Percentiles rank a stretch among this genome's conserved stretches.
Evolutionary conservation across 345 rosid genomes (phyloP).

Genomic region (Trapa incisa): DNA sequence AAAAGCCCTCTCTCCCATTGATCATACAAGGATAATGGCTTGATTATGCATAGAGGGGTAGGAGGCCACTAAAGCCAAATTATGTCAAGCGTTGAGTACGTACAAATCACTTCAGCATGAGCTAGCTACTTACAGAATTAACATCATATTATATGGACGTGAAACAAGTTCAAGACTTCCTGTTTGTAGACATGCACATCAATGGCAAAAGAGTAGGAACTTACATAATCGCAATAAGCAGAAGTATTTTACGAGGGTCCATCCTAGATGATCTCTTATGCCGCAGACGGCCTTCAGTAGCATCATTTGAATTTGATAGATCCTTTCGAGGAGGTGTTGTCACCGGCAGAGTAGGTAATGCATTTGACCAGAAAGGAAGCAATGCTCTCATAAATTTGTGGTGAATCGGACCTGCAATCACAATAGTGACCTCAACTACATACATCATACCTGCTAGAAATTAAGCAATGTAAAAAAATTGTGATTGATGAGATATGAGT

Average conservation of each 20-base stretch:
- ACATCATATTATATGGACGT: not conserved
- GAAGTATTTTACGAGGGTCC: slow-evolving; percentile 86
- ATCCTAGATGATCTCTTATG: slow-evolving; percentile 53
- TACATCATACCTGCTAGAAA: not conserved
- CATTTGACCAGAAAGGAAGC: slow-evolving; percentile 97
- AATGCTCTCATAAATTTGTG: slow-evolving; percentile 81
- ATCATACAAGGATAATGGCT: not conserved
- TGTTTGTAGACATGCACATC: no score
- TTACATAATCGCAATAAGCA: slow-evolving; percentile 86
- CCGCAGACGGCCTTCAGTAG: slow-evolving; percentile 50
- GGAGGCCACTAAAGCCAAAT: not conserved
- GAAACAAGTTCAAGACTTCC: no score
- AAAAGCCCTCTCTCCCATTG: not conserved
- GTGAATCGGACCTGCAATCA: slow-evolving; percentile 63
- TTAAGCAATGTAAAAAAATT: no score
- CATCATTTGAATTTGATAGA: slow-evolving; percentile 46
- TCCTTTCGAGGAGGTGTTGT: slow-evolving; percentile 89
- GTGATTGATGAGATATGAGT: no score
- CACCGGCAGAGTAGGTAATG: slow-evolving; percentile 91
- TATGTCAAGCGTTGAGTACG: not conserved
- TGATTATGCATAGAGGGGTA: not conserved
- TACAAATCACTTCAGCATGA: not conserved
- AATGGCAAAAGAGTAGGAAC: slow-evolving; percentile 9
- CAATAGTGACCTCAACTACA: not conserved
- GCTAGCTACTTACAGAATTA: not conserved